phyloP scores from a whole-genome alignment of 2,329 filamentous ascomycete genomes.

The Akanthomyces lecanii region DNA sequence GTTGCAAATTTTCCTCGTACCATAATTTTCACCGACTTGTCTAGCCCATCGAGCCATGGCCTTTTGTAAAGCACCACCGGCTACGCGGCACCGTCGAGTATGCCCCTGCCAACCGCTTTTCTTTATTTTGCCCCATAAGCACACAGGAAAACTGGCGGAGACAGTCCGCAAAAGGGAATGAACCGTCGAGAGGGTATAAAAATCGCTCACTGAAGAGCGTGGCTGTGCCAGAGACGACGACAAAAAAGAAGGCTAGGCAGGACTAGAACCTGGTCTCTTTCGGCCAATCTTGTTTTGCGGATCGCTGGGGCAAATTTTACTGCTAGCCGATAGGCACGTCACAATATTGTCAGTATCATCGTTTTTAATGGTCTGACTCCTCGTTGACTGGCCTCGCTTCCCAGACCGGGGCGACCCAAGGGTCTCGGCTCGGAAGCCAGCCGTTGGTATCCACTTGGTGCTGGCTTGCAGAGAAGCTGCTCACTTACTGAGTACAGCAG shows the following conservation, averaged over 20 bases:
- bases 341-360: not conserved
- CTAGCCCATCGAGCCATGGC: not conserved
- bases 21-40: not conserved
- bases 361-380: not conserved
- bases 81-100: not conserved
- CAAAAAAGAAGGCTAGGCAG: not conserved
- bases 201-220: slow-evolving; percentile 2
- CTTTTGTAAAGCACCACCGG: not conserved
- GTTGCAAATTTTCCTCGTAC: not conserved
- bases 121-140: not conserved
- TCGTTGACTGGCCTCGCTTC: not conserved
- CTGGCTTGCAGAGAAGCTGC: not conserved
- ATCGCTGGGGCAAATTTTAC: not conserved
- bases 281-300: not conserved
- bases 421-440: slow-evolving; percentile 3
- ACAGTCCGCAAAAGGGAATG: not conserved
- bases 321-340: not conserved
- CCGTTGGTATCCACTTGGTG: not conserved
- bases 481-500: too few relatives aligned
- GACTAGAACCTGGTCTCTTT: not conserved
- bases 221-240: slow-evolving; percentile 1
- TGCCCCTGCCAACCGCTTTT: not conserved
- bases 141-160: not conserved
- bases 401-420: not conserved
- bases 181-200: not conserved